Evolutionary conservation across 2,329 filamentous ascomycete species (phyloP).

Genomic region (Falciphora oryzae): DNA sequence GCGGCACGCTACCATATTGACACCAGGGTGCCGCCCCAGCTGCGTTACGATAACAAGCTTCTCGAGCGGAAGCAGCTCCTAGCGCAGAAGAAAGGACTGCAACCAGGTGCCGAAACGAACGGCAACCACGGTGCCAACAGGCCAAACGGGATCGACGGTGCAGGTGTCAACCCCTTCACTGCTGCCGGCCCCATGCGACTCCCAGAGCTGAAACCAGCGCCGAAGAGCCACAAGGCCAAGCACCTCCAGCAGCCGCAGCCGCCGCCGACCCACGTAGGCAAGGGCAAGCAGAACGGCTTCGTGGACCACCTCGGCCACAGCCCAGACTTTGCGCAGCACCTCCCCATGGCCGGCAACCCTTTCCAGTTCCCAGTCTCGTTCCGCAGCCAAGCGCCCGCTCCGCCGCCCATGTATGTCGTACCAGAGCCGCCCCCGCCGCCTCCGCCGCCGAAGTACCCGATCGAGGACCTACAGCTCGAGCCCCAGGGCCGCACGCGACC

Average conservation of each 20-base stretch:
- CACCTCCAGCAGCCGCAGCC: constrained; percentile 36
- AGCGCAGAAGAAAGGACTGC: constrained; percentile 55
- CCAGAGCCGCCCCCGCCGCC: constrained; percentile 58
- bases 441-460: constrained; percentile 84
- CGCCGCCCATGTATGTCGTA: constrained; percentile 33
- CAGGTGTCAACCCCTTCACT: constrained; percentile 24
- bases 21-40: constrained; percentile 75
- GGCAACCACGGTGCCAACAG: constrained; percentile 33
- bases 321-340: constrained; percentile 7
- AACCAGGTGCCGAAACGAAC: constrained; percentile 23
- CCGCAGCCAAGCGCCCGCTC: constrained; percentile 25
- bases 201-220: constrained; percentile 67
- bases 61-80: constrained; percentile 70
- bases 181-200: constrained; percentile 49
- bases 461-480: constrained; percentile 83
- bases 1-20: constrained; percentile 81
- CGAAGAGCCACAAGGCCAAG: constrained; percentile 62
- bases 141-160: constrained; percentile 4
- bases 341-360: constrained; percentile 38
- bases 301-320: constrained; percentile 17
- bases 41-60: constrained; percentile 74
- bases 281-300: constrained; percentile 32
- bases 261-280: constrained; percentile 30
- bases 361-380: constrained; percentile 40
- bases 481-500: constrained; percentile 66